Conservation (phyloP, 306 rosid species). For the Oemleria cerasiformis region DNA sequence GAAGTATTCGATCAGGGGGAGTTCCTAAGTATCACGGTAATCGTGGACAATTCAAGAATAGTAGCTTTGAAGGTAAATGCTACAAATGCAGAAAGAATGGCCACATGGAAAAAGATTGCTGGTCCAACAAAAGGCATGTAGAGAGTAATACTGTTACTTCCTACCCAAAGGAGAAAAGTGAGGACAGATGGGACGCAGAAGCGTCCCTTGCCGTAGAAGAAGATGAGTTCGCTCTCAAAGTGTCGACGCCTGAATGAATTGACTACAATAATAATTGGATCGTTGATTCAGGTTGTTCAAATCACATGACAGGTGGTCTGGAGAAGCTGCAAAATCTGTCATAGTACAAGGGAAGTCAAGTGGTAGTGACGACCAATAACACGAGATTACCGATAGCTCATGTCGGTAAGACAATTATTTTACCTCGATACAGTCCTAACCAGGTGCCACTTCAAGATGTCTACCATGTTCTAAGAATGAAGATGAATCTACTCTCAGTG, state of each 20-base stretch:
- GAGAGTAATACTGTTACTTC: not conserved
- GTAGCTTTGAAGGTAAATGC: not conserved
- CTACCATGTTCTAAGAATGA: conserved; percentile 4
- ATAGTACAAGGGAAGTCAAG: not conserved
- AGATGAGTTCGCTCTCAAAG: too few species aligned
- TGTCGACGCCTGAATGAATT: too few species aligned
- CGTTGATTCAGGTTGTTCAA: not conserved
- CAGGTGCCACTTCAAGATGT: conserved; percentile 10
- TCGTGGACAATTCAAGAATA: not conserved
- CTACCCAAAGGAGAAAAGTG: too few species aligned
- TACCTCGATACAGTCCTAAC: not conserved
- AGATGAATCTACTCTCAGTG: conserved; percentile 1
- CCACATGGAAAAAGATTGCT: not conserved
- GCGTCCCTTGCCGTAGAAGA: too few species aligned
- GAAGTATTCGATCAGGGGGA: not conserved
- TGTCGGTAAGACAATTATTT: too few species aligned
- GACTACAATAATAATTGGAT: too few species aligned
- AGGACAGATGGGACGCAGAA: too few species aligned
- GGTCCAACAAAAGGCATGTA: not conserved
- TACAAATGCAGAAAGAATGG: not conserved
- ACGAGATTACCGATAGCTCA: too few species aligned
- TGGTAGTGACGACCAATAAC: too few species aligned
- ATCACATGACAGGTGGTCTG: conserved; percentile 16
- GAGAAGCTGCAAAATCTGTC: not conserved
- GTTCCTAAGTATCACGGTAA: not conserved